Conservation (phyloP, 257 asterid genomes). For the Agastache rugosa region DNA sequence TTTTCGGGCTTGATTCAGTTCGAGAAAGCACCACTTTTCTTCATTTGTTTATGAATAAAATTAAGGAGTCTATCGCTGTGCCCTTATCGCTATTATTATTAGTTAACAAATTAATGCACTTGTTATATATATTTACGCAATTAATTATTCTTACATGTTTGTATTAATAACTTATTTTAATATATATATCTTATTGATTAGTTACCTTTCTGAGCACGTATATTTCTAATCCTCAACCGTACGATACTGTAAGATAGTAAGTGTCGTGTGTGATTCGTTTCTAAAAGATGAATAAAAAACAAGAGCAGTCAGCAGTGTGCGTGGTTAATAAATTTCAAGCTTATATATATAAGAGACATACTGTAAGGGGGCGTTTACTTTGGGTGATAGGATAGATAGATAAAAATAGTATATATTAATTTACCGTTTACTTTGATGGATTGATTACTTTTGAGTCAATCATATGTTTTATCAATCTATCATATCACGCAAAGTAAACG, state of each 20-base stretch:
- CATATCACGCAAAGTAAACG: too few relatives aligned
- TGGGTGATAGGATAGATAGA: too few relatives aligned
- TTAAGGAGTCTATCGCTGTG: too few relatives aligned
- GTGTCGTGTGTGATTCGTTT: background rate
- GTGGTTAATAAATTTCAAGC: too few relatives aligned
- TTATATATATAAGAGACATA: too few relatives aligned
- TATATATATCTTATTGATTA: background rate
- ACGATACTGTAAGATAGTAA: background rate
- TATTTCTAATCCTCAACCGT: background rate
- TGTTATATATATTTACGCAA: background rate
- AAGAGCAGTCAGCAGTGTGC: too few relatives aligned
- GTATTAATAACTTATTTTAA: background rate
- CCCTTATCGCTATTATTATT: background rate
- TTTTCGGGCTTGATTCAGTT: conserved; percentile 8
- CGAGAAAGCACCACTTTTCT: background rate
- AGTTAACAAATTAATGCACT: background rate
- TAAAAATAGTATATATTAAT: too few relatives aligned
- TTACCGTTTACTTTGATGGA: too few relatives aligned
- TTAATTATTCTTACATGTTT: background rate
- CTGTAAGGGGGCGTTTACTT: too few relatives aligned
- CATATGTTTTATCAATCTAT: too few relatives aligned
- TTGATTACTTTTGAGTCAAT: too few relatives aligned
- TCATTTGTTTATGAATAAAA: background rate
- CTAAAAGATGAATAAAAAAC: too few relatives aligned
- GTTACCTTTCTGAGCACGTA: background rate